Evolutionary conservation across 345 rosid species (phyloP), one percentile per base, ranked within the genome.

Genomic region (Aethionema arabicum): DNA sequence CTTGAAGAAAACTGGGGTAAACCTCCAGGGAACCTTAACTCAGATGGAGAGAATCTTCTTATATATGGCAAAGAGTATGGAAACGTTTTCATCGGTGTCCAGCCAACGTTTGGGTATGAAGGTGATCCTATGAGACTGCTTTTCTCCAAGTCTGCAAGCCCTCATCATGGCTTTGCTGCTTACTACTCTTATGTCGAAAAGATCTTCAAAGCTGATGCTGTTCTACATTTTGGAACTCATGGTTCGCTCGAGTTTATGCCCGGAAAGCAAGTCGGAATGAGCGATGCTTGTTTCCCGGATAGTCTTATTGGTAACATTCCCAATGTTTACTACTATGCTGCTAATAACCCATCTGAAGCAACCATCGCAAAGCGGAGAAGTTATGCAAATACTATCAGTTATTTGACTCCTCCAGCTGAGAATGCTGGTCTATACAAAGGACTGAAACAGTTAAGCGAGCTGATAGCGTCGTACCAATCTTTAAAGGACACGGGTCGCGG

Each of bases 231-330:
- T 33, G 99, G 99, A n/a, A 93, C 99, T 4, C 99, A 93, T 43
- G 99, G 99, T 7, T 93, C 97, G 0, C 96, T 93, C 0, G 97
- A 93, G 80, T 93, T 93, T 73, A 93, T 93, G 99, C 99, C 99
- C 0, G 99, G 99, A 59, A 93, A 93, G 77, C 99, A 93, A 83
- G 99, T 93, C 71, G 99, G 99, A 52, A 93, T 93, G 99, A 93
- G 99, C 14, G 99, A 93, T 47, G 95, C 63, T 47, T 93, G 99
- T 61, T 93, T 61, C 70, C 99, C 99, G 0, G 99, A 93, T 61
- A 90, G 97, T 76, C 97, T 93, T 35, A 93, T 93, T 3, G 99
- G 99, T 53, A 93, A 93, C 50, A 93, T 93, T 32, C 99, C 99
- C 6, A 93, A 93, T 67, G 87, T 93, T 0, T 93, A 93, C 68